A percentile compares a stretch with the other conserved stretches of the same genome.
These are phyloP conservation scores for Jaenimonas drosophilae DNA, from an alignment of 208 protist genomes.

Conservation along the genomic window DNA sequence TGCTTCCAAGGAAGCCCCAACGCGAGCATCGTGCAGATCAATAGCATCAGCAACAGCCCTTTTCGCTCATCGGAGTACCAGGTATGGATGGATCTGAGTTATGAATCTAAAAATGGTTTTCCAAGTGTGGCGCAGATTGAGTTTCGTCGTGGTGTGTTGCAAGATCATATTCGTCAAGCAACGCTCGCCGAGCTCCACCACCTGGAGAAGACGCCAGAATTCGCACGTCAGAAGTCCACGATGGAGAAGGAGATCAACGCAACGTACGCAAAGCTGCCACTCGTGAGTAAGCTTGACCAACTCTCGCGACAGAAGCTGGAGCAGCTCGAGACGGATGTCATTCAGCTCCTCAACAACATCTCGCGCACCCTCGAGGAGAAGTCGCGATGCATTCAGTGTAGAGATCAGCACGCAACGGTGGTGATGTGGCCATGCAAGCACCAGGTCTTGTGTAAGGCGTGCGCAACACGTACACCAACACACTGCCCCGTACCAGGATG, in stretches of 20 bases:
- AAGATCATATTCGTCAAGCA: slow-evolving; percentile 80
- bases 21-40: slow-evolving; percentile 84
- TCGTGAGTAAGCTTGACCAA: slow-evolving; percentile 37
- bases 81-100: slow-evolving; percentile 66
- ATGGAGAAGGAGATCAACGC: slow-evolving; percentile 37
- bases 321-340: slow-evolving; percentile 70
- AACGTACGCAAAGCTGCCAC: slow-evolving; percentile 55
- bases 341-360: slow-evolving; percentile 66
- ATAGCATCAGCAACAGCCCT: slow-evolving; percentile 85
- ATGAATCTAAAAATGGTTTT: slow-evolving; percentile 39
- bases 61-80: slow-evolving; percentile 82
- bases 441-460: slow-evolving; percentile 82
- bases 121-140: slow-evolving; percentile 64
- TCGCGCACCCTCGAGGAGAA: slow-evolving; percentile 76
- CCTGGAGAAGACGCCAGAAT: too few species aligned
- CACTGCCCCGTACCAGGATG: slow-evolving; percentile 66
- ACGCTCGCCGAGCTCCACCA: slow-evolving; percentile 34
- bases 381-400: slow-evolving; percentile 78
- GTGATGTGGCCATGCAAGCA: slow-evolving; percentile 90
- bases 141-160: slow-evolving; percentile 75
- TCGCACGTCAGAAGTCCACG: too few species aligned
- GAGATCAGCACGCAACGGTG: slow-evolving; percentile 54
- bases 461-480: slow-evolving; percentile 38
- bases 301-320: slow-evolving; percentile 56
- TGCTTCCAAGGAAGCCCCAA: slow-evolving; percentile 80